These are phyloP conservation scores for Piper betle DNA, from an alignment of 164 flowering plant genomes.

Conservation along the genomic window DNA sequence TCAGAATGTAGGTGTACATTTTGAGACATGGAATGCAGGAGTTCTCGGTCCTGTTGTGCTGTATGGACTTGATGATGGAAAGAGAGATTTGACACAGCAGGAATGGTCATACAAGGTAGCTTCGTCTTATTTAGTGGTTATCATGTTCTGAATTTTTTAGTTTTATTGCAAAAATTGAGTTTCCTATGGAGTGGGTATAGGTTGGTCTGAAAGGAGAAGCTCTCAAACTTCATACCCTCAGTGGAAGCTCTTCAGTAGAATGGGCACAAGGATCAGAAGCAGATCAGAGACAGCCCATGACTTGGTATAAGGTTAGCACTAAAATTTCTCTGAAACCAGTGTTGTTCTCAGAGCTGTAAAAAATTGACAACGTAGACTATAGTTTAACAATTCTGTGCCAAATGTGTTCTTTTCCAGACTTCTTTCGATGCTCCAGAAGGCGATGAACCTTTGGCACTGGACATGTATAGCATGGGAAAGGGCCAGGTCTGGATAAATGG, in stretches of 20 bases:
- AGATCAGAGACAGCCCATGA: constrained; percentile 50
- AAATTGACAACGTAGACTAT: too few species aligned
- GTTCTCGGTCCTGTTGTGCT: constrained; percentile 84
- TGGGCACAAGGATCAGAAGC: constrained; percentile 50
- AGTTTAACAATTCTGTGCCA: not conserved
- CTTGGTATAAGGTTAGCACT: constrained; percentile 78
- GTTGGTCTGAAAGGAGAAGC: constrained; percentile 80
- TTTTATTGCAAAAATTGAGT: not conserved
- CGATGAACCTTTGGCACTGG: constrained; percentile 60
- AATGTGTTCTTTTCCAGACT: constrained; percentile 21
- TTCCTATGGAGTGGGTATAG: constrained; percentile 19
- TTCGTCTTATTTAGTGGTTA: not conserved
- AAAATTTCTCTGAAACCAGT: not conserved
- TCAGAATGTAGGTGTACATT: constrained; percentile 58
- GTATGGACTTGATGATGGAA: constrained; percentile 67
- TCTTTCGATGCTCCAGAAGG: constrained; percentile 57
- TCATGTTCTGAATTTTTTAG: not conserved
- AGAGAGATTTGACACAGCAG: constrained; percentile 62
- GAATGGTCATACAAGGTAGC: constrained; percentile 94
- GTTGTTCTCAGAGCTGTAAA: too few species aligned
- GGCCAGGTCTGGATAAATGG: constrained; percentile 92
- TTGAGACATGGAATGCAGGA: constrained; percentile 91
- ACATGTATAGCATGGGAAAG: constrained; percentile 77
- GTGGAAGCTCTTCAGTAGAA: constrained; percentile 67
- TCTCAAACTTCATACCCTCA: constrained; percentile 45